Percentiles rank a stretch among this genome's conserved stretches.
phyloP scores from a whole-genome alignment of 1,284 basidiomycete species.

The Bjerkandera adusta region DNA sequence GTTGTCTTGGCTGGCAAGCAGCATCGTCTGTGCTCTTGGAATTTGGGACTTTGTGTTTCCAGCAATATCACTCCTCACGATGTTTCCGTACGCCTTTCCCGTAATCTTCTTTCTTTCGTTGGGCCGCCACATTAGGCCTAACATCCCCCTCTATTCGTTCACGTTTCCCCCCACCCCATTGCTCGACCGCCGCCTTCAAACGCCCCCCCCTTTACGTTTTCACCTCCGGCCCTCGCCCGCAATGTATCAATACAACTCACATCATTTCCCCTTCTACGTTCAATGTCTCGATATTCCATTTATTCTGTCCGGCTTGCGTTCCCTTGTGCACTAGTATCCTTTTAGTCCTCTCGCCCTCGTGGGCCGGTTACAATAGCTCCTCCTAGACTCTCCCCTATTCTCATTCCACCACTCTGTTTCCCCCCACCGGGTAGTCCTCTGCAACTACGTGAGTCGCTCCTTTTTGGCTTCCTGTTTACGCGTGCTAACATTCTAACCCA shows the following conservation, averaged over 20 bases:
- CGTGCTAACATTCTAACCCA: neutral
- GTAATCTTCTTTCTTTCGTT: constrained; percentile 23
- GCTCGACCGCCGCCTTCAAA: constrained; percentile 20
- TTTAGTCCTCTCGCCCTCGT: constrained; percentile 15
- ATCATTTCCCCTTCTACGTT: constrained; percentile 13
- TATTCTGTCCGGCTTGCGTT: constrained; percentile 11
- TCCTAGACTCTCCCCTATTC: constrained; percentile 19
- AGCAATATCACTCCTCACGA: constrained; percentile 20
- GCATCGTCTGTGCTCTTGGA: constrained; percentile 41
- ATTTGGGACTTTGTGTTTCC: constrained; percentile 37
- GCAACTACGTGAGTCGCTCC: neutral
- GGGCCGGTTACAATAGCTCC: constrained; percentile 9
- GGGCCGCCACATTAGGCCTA: constrained; percentile 11
- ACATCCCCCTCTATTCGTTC: constrained; percentile 6
- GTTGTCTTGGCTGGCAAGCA: constrained; percentile 27
- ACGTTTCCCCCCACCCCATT: constrained; percentile 17
- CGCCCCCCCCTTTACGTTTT: constrained; percentile 14
- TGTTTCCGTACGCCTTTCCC: constrained; percentile 23
- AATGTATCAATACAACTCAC: constrained; percentile 34
- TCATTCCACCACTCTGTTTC: neutral
- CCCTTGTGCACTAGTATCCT: constrained; percentile 28
- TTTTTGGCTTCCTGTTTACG: neutral
- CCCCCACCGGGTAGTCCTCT: too few species aligned
- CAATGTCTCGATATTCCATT: constrained; percentile 14
- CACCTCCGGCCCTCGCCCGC: constrained; percentile 26